Percentiles rank a stretch among this genome's conserved stretches.
Conservation (phyloP, 331 rosid genomes). For the Telfairia occidentalis region DNA sequence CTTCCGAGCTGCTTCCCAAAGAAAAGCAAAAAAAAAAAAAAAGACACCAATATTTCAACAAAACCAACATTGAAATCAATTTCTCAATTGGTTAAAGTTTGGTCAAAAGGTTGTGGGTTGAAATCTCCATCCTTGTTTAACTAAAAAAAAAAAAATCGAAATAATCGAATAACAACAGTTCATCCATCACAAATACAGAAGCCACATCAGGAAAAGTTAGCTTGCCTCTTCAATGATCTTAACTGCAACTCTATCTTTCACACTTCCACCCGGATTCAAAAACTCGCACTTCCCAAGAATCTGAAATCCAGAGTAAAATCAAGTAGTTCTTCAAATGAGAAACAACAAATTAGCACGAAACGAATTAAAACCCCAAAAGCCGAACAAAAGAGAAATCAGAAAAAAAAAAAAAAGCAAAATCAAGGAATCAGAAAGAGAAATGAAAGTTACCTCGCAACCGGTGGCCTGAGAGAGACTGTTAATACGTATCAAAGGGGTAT, state of each 20-base stretch:
- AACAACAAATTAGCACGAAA: background rate
- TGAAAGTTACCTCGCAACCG: constrained; percentile 52
- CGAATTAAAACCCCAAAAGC: background rate
- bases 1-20: background rate
- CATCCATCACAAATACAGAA: background rate
- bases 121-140: no score
- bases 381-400: background rate
- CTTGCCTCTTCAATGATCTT: constrained; percentile 72
- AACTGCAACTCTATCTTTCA: constrained; percentile 89
- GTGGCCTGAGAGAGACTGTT: constrained; percentile 87
- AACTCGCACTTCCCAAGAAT: constrained; percentile 90
- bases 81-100: no score
- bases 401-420: constrained; percentile 7
- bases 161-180: no score
- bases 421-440: no score
- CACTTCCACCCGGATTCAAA: constrained; percentile 95
- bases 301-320: constrained; percentile 23
- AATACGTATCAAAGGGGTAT: constrained; percentile 77
- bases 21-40: background rate
- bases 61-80: background rate
- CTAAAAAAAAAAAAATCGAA: no score
- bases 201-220: background rate
- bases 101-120: no score
- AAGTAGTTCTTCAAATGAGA: background rate
- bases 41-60: background rate